These are phyloP conservation scores for Pleurotus tuoliensis DNA, from an alignment of 768 basidiomycete species.

Conservation along the genomic window DNA sequence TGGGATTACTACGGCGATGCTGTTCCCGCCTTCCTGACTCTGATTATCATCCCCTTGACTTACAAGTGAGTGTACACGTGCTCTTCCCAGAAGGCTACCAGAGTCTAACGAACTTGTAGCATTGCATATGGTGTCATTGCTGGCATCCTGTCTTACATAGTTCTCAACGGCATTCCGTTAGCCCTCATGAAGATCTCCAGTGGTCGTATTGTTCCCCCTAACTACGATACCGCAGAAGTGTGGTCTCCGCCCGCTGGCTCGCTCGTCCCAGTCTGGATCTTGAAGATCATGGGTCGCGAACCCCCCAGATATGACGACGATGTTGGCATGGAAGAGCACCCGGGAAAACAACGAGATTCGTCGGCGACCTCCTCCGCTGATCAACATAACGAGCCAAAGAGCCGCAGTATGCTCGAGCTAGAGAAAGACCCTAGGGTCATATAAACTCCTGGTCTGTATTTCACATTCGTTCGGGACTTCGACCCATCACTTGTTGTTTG, in stretches of 20 bases:
- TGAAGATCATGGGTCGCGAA: not conserved
- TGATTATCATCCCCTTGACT: conserved; percentile 74
- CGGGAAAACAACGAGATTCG: not conserved
- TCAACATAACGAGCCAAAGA: not conserved
- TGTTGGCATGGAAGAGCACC: not conserved
- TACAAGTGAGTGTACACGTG: conserved; percentile 55
- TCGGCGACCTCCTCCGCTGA: not conserved
- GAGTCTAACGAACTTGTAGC: conserved; percentile 30
- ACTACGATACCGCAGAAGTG: conserved; percentile 58
- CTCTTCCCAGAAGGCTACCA: conserved; percentile 2
- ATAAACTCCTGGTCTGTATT: not conserved
- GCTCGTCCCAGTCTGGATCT: conserved; percentile 41
- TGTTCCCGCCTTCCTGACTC: conserved; percentile 81
- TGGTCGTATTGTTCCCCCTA: conserved; percentile 62
- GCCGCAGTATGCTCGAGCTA: not conserved
- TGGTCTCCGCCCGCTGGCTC: conserved; percentile 74
- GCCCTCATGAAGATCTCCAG: conserved; percentile 47
- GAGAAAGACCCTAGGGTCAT: not conserved
- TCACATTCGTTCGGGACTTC: not conserved
- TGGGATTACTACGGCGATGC: conserved; percentile 87
- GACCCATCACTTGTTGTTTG: not conserved
- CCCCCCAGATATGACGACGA: not conserved
- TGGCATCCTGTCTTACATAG: conserved; percentile 64
- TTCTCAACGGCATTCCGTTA: conserved; percentile 71
- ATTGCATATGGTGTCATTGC: conserved; percentile 90